A percentile compares a stretch with the other conserved stretches of the same genome.
These are phyloP conservation scores for Penicillium sp. DNA, from an alignment of 2,329 filamentous ascomycete genomes.

Conservation along the genomic window DNA sequence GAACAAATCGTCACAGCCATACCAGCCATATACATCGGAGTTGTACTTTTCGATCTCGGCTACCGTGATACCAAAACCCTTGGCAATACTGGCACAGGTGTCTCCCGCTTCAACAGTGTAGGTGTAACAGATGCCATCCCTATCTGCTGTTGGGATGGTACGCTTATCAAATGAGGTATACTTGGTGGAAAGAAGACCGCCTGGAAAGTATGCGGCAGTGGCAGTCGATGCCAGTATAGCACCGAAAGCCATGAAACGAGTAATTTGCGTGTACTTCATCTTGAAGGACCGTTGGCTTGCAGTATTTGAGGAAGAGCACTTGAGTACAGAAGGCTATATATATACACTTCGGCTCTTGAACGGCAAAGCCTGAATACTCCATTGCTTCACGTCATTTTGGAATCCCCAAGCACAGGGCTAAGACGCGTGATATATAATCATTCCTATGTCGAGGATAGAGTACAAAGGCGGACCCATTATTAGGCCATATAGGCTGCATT, in stretches of 20 bases:
- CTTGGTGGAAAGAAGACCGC: not conserved
- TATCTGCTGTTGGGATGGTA: slow-evolving; percentile 19
- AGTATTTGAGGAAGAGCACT: not conserved
- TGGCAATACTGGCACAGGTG: slow-evolving; percentile 37
- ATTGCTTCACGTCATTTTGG: not conserved
- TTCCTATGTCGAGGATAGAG: not conserved
- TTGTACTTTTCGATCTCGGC: slow-evolving; percentile 46
- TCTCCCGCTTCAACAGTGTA: slow-evolving; percentile 39
- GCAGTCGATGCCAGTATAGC: not conserved
- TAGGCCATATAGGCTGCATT: not conserved
- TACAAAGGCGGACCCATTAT: not conserved
- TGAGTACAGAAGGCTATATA: not conserved
- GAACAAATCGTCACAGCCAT: slow-evolving; percentile 39
- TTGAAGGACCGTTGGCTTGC: not conserved
- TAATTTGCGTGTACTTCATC: not conserved
- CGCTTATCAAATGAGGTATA: not conserved
- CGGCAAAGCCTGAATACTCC: not conserved
- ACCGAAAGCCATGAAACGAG: not conserved
- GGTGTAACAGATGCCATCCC: slow-evolving; percentile 31
- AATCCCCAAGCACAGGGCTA: not conserved
- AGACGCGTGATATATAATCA: not conserved
- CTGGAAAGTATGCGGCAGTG: not conserved
- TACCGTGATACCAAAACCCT: slow-evolving; percentile 35
- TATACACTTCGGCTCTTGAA: not conserved
- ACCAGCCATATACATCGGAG: slow-evolving; percentile 47